Evolutionary conservation across 805 yeast genomes (phyloP).

Genomic region (Pichia cephalocereana): DNA sequence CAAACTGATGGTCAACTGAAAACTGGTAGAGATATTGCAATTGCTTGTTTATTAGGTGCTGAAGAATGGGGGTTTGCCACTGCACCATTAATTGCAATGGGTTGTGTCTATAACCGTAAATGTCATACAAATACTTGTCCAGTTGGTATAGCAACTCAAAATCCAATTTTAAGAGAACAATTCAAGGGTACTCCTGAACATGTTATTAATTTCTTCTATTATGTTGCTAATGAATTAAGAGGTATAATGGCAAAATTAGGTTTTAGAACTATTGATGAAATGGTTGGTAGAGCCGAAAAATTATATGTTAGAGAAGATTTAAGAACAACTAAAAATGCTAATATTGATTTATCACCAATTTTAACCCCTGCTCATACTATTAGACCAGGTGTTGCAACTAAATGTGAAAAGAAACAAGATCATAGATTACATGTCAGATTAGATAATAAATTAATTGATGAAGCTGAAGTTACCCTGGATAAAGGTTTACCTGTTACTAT

Average conservation of each 20-base stretch:
- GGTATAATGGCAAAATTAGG: slow-evolving; percentile 91
- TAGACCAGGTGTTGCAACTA: slow-evolving; percentile 94
- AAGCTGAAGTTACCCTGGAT: slow-evolving; percentile 89
- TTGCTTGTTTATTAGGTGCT: slow-evolving; percentile 94
- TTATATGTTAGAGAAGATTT: slow-evolving; percentile 76
- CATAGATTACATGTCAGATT: slow-evolving; percentile 87
- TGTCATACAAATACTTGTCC: slow-evolving; percentile 94
- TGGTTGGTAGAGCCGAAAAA: slow-evolving; percentile 96
- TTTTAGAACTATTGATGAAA: slow-evolving; percentile 90
- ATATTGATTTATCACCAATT: slow-evolving; percentile 85
- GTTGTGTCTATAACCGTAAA: slow-evolving; percentile 94
- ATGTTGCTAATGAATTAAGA: slow-evolving; percentile 86
- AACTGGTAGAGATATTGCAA: slow-evolving; percentile 94
- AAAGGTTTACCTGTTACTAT: slow-evolving; percentile 94
- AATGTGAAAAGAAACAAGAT: slow-evolving; percentile 88
- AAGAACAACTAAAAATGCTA: slow-evolving; percentile 82
- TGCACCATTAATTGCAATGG: slow-evolving; percentile 93
- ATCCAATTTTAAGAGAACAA: slow-evolving; percentile 84
- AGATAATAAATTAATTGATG: slow-evolving; percentile 93
- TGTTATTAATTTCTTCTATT: slow-evolving; percentile 94
- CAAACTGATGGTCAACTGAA: slow-evolving; percentile 99
- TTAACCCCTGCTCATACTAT: slow-evolving; percentile 94
- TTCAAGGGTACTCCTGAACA: slow-evolving; percentile 97
- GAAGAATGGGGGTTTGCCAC: slow-evolving; percentile 99
- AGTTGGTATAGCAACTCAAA: slow-evolving; percentile 98